These are phyloP conservation scores for Penicillium alfredii DNA, from an alignment of 495 filamentous ascomycete species.

Conservation along the genomic window DNA sequence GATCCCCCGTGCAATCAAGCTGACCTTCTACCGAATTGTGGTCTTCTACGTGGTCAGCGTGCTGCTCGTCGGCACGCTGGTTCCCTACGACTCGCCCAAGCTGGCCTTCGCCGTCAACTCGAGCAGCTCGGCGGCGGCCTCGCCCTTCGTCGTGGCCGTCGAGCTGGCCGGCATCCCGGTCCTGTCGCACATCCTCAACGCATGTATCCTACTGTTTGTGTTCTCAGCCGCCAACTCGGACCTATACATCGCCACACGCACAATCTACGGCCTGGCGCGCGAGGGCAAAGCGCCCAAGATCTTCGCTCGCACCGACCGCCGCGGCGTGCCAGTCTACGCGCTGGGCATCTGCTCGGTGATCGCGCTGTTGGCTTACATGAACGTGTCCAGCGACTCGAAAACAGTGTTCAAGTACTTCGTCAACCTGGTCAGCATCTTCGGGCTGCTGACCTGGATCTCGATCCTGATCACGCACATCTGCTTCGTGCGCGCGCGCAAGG, in stretches of 20 bases:
- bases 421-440: constrained; percentile 75
- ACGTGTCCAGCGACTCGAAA: constrained; percentile 60
- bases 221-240: constrained; percentile 71
- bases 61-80: constrained; percentile 49
- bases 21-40: constrained; percentile 79
- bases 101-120: constrained; percentile 50
- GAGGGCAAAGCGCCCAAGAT: constrained; percentile 70
- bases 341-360: constrained; percentile 57
- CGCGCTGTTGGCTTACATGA: constrained; percentile 70
- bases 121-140: constrained; percentile 45
- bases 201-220: constrained; percentile 70
- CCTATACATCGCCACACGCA: constrained; percentile 75
- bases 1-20: constrained; percentile 70
- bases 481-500: constrained; percentile 68
- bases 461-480: constrained; percentile 76
- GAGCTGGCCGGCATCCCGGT: constrained; percentile 45
- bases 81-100: constrained; percentile 46
- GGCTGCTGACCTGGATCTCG: constrained; percentile 77
- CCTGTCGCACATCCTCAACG: constrained; percentile 55
- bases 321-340: constrained; percentile 70
- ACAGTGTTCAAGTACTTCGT: constrained; percentile 80
- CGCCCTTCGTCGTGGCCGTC: constrained; percentile 60
- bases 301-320: constrained; percentile 61
- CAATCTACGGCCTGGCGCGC: constrained; percentile 70
- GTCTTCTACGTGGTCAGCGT: constrained; percentile 67